phyloP scores from a whole-genome alignment of 2,329 filamentous ascomycete species.

The Fusarium poae region DNA sequence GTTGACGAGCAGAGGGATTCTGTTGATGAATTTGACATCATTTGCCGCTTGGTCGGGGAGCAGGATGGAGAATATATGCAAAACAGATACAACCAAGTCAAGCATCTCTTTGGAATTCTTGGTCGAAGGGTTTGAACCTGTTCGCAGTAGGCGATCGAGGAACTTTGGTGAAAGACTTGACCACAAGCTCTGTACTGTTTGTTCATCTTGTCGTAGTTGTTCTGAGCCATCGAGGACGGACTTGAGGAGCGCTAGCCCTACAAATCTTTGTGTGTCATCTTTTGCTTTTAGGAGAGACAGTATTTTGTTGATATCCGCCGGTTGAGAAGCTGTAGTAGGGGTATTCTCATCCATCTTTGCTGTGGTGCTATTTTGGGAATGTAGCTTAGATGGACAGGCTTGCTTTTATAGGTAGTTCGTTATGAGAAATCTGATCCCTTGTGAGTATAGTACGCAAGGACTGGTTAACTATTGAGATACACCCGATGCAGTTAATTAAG shows the following conservation, averaged over 20 bases:
- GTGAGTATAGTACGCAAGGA: neutral
- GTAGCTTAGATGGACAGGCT: neutral
- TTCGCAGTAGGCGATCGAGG: slow-evolving; percentile 71
- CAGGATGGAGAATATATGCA: slow-evolving; percentile 72
- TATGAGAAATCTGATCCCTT: neutral
- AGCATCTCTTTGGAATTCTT: slow-evolving; percentile 71
- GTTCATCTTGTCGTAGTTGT: slow-evolving; percentile 63
- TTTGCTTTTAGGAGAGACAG: slow-evolving; percentile 68
- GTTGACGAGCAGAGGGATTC: slow-evolving; percentile 66
- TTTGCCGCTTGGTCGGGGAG: slow-evolving; percentile 63
- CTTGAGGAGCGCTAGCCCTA: slow-evolving; percentile 75
- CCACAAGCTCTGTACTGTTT: slow-evolving; percentile 67
- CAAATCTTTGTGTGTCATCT: slow-evolving; percentile 77
- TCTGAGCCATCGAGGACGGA: slow-evolving; percentile 73
- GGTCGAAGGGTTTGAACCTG: slow-evolving; percentile 59
- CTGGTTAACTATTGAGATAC: neutral
- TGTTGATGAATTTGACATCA: slow-evolving; percentile 62
- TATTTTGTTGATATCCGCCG: slow-evolving; percentile 60
- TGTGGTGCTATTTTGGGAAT: neutral
- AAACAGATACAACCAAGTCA: slow-evolving; percentile 71
- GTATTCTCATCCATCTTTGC: slow-evolving; percentile 18
- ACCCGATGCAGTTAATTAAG: neutral
- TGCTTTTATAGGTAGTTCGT: neutral
- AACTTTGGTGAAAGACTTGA: slow-evolving; percentile 71
- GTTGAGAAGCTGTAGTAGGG: slow-evolving; percentile 18